Percentiles rank a stretch among this genome's conserved stretches.
Conservation (phyloP, 768 basidiomycete genomes). For the Dentipellis sp. region DNA sequence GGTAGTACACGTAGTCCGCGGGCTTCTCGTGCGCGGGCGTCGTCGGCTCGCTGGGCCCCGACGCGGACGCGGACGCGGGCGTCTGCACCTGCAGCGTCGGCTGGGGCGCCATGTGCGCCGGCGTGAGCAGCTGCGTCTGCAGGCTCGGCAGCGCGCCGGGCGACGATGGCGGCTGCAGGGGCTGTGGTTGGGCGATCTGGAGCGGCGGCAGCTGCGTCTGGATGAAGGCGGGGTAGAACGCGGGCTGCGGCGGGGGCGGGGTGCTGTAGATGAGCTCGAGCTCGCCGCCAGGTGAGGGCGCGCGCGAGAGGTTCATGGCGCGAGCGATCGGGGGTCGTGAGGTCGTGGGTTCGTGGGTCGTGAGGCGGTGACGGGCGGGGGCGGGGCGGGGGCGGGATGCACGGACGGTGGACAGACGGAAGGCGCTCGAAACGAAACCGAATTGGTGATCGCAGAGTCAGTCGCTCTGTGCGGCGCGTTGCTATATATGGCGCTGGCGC, state of each 20-base stretch:
- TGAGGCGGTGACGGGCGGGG: too few species aligned
- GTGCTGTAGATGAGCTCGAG: background rate
- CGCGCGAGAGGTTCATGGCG: background rate
- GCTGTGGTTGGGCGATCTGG: too few species aligned
- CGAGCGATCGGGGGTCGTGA: too few species aligned
- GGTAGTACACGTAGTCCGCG: constrained; percentile 89
- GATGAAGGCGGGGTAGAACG: background rate
- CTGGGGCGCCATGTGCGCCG: background rate
- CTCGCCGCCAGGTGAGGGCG: background rate
- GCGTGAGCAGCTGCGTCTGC: background rate
- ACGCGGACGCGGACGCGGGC: background rate
- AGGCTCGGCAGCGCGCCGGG: background rate
- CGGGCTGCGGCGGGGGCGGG: background rate
- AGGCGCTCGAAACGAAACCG: background rate
- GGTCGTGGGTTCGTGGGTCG: background rate
- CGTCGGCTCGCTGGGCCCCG: background rate
- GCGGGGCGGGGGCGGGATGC: too few species aligned
- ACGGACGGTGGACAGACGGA: background rate
- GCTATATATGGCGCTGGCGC: background rate
- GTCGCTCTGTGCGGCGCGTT: background rate
- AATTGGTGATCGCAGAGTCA: background rate
- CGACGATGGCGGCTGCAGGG: too few species aligned
- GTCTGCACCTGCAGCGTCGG: background rate
- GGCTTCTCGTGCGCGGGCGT: constrained; percentile 24
- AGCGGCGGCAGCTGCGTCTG: background rate